Conservation (phyloP, 1,284 basidiomycete species). For the Pulchroboletus neoregius region DNA sequence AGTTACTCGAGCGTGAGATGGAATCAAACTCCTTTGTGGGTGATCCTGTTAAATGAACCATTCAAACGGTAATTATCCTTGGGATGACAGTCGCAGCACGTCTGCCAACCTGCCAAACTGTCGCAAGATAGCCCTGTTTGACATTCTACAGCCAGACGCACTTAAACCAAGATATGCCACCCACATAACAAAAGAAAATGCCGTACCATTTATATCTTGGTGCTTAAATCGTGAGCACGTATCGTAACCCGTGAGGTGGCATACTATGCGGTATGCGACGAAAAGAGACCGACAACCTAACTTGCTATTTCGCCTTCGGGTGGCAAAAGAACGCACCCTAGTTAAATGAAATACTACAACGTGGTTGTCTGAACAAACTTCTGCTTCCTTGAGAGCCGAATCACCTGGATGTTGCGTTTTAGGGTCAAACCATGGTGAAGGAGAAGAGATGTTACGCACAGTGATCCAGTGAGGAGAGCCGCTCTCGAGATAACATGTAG, state of each 20-base stretch:
- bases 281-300: background rate
- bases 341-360: background rate
- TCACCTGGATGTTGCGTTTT: no score
- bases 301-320: no score
- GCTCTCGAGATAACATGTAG: no score
- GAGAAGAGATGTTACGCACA: no score
- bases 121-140: background rate
- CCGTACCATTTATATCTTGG: background rate
- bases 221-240: background rate
- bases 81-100: background rate
- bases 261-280: background rate
- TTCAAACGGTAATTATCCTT: background rate
- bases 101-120: background rate
- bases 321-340: background rate
- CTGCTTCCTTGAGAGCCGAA: no score
- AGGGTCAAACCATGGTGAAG: no score
- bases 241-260: background rate
- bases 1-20: background rate
- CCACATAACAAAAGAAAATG: background rate
- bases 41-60: background rate
- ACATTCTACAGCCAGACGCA: background rate
- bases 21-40: background rate
- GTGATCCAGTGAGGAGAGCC: no score
- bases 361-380: background rate
- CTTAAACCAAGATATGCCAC: background rate